phyloP scores from a whole-genome alignment of 2,329 filamentous ascomycete genomes.

The Raffaelea albimanens region DNA sequence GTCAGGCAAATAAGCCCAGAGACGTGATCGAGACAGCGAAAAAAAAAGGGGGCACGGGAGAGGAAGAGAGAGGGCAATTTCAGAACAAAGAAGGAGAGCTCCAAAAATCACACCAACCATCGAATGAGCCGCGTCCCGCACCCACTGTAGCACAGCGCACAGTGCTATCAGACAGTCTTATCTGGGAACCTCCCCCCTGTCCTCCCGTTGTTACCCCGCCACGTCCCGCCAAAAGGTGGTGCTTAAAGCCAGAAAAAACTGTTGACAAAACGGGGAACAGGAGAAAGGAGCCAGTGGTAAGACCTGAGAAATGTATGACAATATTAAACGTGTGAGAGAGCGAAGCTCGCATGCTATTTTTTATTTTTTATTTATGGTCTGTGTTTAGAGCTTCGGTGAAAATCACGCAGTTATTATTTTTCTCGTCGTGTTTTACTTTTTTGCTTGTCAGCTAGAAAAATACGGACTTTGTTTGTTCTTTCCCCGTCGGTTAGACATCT shows the following conservation, averaged over 20 bases:
- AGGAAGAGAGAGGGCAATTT: too few species aligned
- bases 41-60: too few species aligned
- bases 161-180: too few species aligned
- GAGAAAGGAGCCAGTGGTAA: background rate
- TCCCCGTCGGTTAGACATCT: background rate
- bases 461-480: conserved; percentile 1
- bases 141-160: too few species aligned
- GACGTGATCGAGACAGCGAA: too few species aligned
- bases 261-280: background rate
- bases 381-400: background rate
- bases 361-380: background rate
- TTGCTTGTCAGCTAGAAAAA: conserved; percentile 8
- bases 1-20: too few species aligned
- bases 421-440: background rate
- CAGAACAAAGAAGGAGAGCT: too few species aligned
- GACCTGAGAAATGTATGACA: background rate
- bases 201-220: background rate
- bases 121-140: too few species aligned
- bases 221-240: too few species aligned
- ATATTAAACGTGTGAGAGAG: background rate
- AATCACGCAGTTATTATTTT: background rate
- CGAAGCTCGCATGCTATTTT: background rate
- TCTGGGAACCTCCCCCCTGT: too few species aligned
- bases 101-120: too few species aligned
- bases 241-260: background rate